Base-by-base conservation (phyloP, 257 asterid species). In the Misopates orontium region DNA sequence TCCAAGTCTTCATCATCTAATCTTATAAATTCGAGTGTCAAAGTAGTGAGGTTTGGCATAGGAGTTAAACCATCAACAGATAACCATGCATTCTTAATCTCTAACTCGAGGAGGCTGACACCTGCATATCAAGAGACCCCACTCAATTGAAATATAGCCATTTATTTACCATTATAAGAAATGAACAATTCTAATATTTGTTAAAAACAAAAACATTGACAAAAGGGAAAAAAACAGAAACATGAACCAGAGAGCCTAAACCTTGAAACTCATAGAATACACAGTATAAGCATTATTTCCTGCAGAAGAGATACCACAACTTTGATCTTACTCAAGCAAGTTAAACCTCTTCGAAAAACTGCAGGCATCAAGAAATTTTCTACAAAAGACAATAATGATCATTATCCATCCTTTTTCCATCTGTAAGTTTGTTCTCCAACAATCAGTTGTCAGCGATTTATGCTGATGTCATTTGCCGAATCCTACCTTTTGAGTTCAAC, bases 1-100 rank as follows among this genome's bases (percentile, higher is more conserved):
- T 78, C 78, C 67, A 90, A 77, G 81, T 90, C 79, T 79, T 90
- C 96, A 55, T 90, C 97, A 45, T 85, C 95, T 75, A 90, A 78
- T 77, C 87, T 85, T 60, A 85, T 80, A 76, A 81, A 87, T 68
- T 87, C 91, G n/a, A 90, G 97, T 0, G 90, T 90, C 79, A 87
- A 70, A 51, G 73, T 76, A 17, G 85, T 72, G 73, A 90, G 96
- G 7, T 68, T 82, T 8, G 87, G 75, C 95, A 90, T 82, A 9
- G 84, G 84, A 69, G 62, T 77, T 66, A 87, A 65, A 24, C 83
- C 78, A 56, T 83, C 86, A 69, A 85, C 85, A 23, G 96, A 87
- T 5, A 90, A 73, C 97, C 97, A 90, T 39, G 91, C 91, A 68
- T 85, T 85, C 82, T 71, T 87, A 55, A 87, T 69, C 77, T 80